These are phyloP conservation scores for Penicillium bialowiezense DNA, from an alignment of 495 filamentous ascomycete genomes.

Conservation along the genomic window DNA sequence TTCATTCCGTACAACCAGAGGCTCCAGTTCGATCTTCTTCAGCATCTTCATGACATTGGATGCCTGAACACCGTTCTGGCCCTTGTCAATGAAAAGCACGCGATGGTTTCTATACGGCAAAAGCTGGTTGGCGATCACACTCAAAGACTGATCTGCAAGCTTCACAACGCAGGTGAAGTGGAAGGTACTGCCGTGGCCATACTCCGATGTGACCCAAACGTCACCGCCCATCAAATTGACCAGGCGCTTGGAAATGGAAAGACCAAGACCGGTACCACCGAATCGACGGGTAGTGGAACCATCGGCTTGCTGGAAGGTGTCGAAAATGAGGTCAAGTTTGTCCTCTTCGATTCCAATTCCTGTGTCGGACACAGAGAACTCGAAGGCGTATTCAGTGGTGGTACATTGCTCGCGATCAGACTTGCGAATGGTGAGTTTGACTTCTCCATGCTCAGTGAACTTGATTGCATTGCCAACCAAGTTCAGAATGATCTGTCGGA, in stretches of 20 bases:
- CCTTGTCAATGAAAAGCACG: constrained; percentile 95
- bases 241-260: constrained; percentile 94
- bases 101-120: constrained; percentile 83
- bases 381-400: constrained; percentile 82
- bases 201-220: constrained; percentile 94
- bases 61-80: constrained; percentile 69
- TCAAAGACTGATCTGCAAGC: constrained; percentile 77
- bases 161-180: constrained; percentile 95
- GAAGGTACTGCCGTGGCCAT: constrained; percentile 91
- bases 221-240: constrained; percentile 97
- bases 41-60: constrained; percentile 78
- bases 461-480: constrained; percentile 68
- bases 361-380: constrained; percentile 96
- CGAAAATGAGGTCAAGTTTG: constrained; percentile 97
- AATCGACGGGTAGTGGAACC: constrained; percentile 97
- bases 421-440: constrained; percentile 87
- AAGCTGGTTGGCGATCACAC: constrained; percentile 77
- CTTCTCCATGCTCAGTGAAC: constrained; percentile 96
- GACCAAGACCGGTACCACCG: constrained; percentile 90
- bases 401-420: constrained; percentile 62
- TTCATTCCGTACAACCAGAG: constrained; percentile 73
- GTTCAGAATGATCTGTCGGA: constrained; percentile 84
- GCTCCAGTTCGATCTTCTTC: constrained; percentile 71
- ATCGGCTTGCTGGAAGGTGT: constrained; percentile 99
- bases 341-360: constrained; percentile 96